Base-by-base conservation (phyloP, 129 eudicot genomes). In the Gnaphalium uliginosum region DNA sequence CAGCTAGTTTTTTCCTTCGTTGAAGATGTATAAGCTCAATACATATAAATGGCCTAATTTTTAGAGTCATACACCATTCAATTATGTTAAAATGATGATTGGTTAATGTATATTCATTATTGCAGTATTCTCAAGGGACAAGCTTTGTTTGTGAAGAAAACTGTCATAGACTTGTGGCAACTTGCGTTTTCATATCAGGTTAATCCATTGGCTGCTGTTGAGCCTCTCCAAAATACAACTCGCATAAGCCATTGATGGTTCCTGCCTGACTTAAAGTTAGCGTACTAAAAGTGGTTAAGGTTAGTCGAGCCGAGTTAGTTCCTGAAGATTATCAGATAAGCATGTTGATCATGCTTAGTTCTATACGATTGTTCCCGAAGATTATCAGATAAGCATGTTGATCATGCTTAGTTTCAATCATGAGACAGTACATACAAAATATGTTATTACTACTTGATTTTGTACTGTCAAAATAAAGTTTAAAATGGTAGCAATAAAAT, bases 161-260 rank as follows among this genome's bases (percentile, higher is more conserved):
- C 83, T 41, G 54, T 77, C 19, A 24, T 79, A 33, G 99, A 95
- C 70, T 82, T 91, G 69, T 95, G 97, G 97, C 93, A 89, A 63
- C 99, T 95, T 83, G 99, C 94, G 54, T 95, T 95, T 78, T 91
- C 99, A 24, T 89, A 95, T 82, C 97, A 95, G 81, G 99, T 95
- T 72, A 95, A 95, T 79, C 97, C 99, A 75, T 85, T 91, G n/a
- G 99, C 99, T 32, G 92, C 97, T 61, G 92, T 95, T 74, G 97
- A 95, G 67, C 71, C 96, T n/a, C 84, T 91, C 37, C 92, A 89
- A 70, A 27, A 80, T 46, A 70, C 89, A 37, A 66, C 79, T 21
- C 95, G 74, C 22, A 71, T 88, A 77, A 83, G 83, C 75, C 84
- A 79, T 61, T 82, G 81, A 92, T 54, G 62, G 63, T 26, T 63